phyloP scores from a whole-genome alignment of 768 basidiomycete genomes.

The Phaeolepiota aurea region DNA sequence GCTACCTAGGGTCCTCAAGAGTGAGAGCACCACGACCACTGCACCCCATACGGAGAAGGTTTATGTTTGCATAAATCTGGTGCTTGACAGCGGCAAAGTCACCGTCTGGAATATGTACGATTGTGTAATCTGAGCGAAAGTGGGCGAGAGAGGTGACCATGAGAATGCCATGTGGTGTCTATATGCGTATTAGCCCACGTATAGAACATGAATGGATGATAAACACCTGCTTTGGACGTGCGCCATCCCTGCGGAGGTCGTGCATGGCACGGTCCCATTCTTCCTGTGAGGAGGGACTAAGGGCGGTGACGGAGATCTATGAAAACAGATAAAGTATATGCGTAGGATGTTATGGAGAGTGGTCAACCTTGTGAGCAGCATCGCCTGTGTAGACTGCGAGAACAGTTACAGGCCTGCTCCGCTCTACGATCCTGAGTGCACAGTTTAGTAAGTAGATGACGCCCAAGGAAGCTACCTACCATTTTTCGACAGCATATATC shows the following conservation, averaged over 20 bases:
- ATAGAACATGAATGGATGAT: conserved; percentile 2
- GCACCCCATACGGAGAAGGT: conserved; percentile 77
- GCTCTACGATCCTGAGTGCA: conserved; percentile 57
- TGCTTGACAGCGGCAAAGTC: conserved; percentile 55
- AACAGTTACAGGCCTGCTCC: conserved; percentile 48
- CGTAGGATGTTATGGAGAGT: not conserved
- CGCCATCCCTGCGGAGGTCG: conserved; percentile 58
- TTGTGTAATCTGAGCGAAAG: conserved; percentile 83
- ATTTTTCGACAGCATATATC: conserved; percentile 83
- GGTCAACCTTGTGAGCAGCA: conserved; percentile 49
- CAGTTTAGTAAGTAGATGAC: conserved; percentile 1
- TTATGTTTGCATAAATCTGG: conserved; percentile 74
- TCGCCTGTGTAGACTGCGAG: conserved; percentile 76
- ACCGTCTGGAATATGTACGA: conserved; percentile 70
- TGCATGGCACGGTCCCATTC: conserved; percentile 59
- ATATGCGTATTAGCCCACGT: not conserved
- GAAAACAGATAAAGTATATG: conserved; percentile 3
- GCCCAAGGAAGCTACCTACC: conserved; percentile 30
- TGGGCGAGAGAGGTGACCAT: conserved; percentile 81
- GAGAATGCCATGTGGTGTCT: conserved; percentile 62
- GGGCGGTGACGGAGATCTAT: conserved; percentile 54
- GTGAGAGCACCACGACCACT: conserved; percentile 71
- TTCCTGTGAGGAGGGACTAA: conserved; percentile 37
- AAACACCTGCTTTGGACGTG: conserved; percentile 59
- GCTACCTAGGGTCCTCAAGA: conserved; percentile 66